Evolutionary conservation across 164 flowering plant species (phyloP), one percentile per base, ranked within the genome.

Genomic region (Chimonanthus salicifolius): DNA sequence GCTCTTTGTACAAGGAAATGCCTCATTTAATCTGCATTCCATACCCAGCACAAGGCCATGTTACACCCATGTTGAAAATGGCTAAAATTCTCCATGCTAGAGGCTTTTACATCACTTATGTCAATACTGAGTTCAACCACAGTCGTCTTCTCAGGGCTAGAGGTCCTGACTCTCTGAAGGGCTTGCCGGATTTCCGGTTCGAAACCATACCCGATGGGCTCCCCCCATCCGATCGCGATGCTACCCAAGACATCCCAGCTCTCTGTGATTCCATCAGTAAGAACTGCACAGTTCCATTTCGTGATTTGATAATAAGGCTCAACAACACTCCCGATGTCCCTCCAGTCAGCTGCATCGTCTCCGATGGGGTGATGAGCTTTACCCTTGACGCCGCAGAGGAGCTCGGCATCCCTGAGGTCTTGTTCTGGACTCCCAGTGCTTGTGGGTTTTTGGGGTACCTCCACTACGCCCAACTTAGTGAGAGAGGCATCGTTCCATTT

Each of bases 181-280:
- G 78, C 47, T 49, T 72, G n/a, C 54, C 65, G 21, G 78, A 72
- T 68, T 85, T 85, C 80, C 77, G 75, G 3, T 83, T 82, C 78
- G 78, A 73, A 47, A 50, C 82, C 58, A 71, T 75, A 21, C 70
- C 78, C 3, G 88, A 86, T 62, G 88, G 87, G 15, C 82, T 84
- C 21, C 86, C 88, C 0, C 77, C 83, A 2, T 58, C 81, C 7
- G 81, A 84, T 47, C 76, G n/a, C 8, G 83, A 83, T 62, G 73
- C 73, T 18, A 84, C 86, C 9, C 89, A 84, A 64, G 77, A 81
- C 64, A 69, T 83, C 62, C 78, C 84, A 6, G 58, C 77, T 1
- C 80, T 84, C 20, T 78, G 84, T 13, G 49, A 20, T 0, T 77
- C 82, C 64, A 77, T 77, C 21, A 7, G 62, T n/a, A 72, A 54